Conservation (phyloP, 1,139 yeast species). For the Taphrina wiesneri region DNA sequence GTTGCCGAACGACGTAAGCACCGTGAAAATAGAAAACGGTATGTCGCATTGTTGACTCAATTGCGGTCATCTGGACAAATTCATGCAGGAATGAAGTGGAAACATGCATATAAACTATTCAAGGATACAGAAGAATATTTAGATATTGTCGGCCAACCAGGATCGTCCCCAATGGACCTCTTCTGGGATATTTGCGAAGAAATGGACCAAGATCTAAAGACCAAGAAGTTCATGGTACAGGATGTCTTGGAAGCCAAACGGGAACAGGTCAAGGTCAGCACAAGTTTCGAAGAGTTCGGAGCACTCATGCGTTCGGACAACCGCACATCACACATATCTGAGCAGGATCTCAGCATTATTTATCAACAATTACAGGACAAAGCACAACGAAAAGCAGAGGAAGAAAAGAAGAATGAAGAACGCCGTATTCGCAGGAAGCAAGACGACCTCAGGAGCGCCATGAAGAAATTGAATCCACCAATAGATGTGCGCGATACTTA, state of each 20-base stretch:
- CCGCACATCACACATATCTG: conserved; percentile 38
- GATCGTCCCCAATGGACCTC: conserved; percentile 76
- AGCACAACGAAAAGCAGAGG: conserved; percentile 43
- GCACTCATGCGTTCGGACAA: conserved; percentile 41
- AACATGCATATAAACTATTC: conserved; percentile 55
- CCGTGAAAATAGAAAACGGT: conserved; percentile 64
- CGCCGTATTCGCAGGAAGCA: conserved; percentile 47
- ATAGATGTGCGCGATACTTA: conserved; percentile 45
- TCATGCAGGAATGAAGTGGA: conserved; percentile 62
- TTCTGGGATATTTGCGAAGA: conserved; percentile 76
- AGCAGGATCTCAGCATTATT: conserved; percentile 37
- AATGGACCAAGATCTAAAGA: conserved; percentile 57
- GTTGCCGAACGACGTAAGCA: conserved; percentile 48
- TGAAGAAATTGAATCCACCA: conserved; percentile 47
- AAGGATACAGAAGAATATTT: conserved; percentile 62
- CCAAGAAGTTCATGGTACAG: conserved; percentile 61
- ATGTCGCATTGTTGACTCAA: conserved; percentile 52
- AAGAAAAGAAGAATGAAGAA: conserved; percentile 46
- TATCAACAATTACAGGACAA: conserved; percentile 37
- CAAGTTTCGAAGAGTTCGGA: conserved; percentile 42
- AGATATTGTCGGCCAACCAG: conserved; percentile 70
- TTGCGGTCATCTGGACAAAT: conserved; percentile 50
- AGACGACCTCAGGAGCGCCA: conserved; percentile 47
- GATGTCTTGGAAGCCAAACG: conserved; percentile 52
- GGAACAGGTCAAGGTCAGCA: conserved; percentile 39